Evolutionary conservation across 225 moss, liverwort and hornwort genomes (phyloP).

Genomic region (Marchantia polymorpha): DNA sequence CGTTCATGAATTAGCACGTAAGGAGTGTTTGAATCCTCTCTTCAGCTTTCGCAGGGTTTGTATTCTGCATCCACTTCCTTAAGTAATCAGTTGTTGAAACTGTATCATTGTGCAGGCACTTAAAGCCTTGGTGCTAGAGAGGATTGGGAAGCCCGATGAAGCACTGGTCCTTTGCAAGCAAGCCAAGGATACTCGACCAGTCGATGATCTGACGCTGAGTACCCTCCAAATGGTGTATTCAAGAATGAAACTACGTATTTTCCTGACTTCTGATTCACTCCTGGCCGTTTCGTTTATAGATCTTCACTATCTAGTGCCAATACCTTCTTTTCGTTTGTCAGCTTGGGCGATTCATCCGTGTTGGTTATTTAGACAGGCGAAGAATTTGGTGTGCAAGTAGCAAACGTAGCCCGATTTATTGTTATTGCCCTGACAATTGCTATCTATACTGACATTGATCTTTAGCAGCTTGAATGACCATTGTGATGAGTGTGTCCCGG

Average conservation of each 20-base stretch:
- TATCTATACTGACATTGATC: neutral
- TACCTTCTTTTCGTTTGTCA: too few species aligned
- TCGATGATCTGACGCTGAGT: conserved; percentile 82
- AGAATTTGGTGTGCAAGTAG: neutral
- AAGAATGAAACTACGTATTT: conserved; percentile 65
- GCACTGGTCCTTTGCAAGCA: conserved; percentile 67
- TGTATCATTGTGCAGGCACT: conserved; percentile 53
- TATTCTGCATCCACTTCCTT: too few species aligned
- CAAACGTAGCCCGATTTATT: neutral
- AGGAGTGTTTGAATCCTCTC: too few species aligned
- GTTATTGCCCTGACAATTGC: neutral
- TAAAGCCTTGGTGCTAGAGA: conserved; percentile 86
- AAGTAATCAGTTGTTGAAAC: too few species aligned
- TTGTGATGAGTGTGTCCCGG: neutral
- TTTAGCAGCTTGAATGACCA: too few species aligned
- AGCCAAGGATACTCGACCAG: conserved; percentile 67
- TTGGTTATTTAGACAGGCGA: too few species aligned
- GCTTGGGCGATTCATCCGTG: too few species aligned
- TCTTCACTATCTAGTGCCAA: neutral
- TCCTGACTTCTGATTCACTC: neutral
- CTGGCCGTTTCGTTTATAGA: neutral
- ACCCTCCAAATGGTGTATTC: conserved; percentile 90
- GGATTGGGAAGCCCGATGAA: conserved; percentile 80
- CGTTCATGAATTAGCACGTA: neutral
- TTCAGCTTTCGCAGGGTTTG: too few species aligned